Base-by-base conservation (phyloP, 805 yeast genomes). In the Kazachstania bromeliacearum region DNA sequence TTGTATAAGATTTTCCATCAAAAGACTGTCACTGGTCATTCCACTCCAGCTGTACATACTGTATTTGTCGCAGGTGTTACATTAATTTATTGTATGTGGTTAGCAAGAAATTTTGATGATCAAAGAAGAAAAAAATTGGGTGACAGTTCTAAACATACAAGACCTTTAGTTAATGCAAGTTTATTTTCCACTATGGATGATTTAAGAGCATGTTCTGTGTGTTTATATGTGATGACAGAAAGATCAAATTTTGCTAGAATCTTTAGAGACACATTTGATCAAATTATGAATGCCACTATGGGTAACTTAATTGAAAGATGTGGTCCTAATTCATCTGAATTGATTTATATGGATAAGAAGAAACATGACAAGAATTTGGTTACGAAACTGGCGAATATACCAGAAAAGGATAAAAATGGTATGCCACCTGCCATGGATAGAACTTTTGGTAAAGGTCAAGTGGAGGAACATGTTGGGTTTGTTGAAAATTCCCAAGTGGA, bases 41-140 rank as follows among this genome's bases (percentile, higher is more conserved):
- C 82, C 0, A 75, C 79, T 0, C 68, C 79, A 22, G 77, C 80
- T 9, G 75, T 77, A 29, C 83, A 77, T 48, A 74, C 81, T 0
- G 75, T 73, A 8, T 77, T 77, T 50, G 76, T 74, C 34, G 82
- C 83, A 9, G 85, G 85, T 32, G 76, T 77, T 6, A 77, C 84
- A 0, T 58, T 77, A 24, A 70, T 76, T 6, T 77, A 77, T 46
- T 77, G 83, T 54, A 61, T 77, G 45, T 77, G 83, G 82, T 48
- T 77, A 29, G 72, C 78, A 12, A 68, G 80, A 51, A 77, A 77
- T 45, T 62, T 67, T 42, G 79, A 75, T 50, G 81, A 75, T 49
- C 61, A 66, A 61, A 63, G 74, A 45, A 61, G 80, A 46, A 68
- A 63, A 43, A 60, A 68, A 34, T 48, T 73, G 20, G 79, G 80